Percentiles rank a stretch among this genome's conserved stretches.
Conservation (phyloP, 2,329 filamentous ascomycete genomes). For the Nigrospora sphaerica region DNA sequence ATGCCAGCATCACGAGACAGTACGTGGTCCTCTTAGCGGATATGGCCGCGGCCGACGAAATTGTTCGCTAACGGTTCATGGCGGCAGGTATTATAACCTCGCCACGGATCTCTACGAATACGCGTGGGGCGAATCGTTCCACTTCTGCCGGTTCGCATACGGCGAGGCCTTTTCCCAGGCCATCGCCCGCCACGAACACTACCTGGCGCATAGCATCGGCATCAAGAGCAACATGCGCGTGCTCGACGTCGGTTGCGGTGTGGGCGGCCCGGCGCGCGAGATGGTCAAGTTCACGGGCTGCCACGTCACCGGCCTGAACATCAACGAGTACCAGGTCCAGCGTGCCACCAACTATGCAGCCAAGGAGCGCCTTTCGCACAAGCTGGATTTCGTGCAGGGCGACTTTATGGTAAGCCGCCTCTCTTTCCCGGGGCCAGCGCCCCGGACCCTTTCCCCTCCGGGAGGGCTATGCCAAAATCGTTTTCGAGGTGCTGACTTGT, state of each 20-base stretch:
- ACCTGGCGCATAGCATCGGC: constrained; percentile 64
- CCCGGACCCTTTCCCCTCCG: too few relatives aligned
- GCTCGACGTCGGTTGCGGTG: constrained; percentile 70
- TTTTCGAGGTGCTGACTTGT: background rate
- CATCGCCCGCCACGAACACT: constrained; percentile 72
- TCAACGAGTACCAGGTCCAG: constrained; percentile 77
- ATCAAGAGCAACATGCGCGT: constrained; percentile 60
- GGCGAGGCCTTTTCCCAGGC: constrained; percentile 65
- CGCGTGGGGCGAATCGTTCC: constrained; percentile 69
- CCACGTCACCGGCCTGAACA: constrained; percentile 67
- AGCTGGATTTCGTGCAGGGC: constrained; percentile 63
- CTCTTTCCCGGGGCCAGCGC: too few relatives aligned
- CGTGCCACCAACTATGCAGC: constrained; percentile 60
- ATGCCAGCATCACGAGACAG: constrained; percentile 33
- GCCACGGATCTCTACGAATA: constrained; percentile 70
- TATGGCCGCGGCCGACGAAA: background rate
- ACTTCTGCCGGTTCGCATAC: constrained; percentile 69
- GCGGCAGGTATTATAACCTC: constrained; percentile 63
- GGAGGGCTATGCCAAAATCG: background rate
- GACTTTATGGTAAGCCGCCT: constrained; percentile 60
- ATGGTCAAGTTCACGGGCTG: constrained; percentile 67
- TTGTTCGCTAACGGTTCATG: too few relatives aligned
- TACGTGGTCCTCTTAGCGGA: constrained; percentile 3
- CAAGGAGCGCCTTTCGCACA: constrained; percentile 57
- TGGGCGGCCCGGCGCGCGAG: constrained; percentile 67